Percentiles rank a stretch among this genome's conserved stretches.
Conservation (phyloP, 1,139 yeast genomes). For the Blastobotrys buckinghamii region DNA sequence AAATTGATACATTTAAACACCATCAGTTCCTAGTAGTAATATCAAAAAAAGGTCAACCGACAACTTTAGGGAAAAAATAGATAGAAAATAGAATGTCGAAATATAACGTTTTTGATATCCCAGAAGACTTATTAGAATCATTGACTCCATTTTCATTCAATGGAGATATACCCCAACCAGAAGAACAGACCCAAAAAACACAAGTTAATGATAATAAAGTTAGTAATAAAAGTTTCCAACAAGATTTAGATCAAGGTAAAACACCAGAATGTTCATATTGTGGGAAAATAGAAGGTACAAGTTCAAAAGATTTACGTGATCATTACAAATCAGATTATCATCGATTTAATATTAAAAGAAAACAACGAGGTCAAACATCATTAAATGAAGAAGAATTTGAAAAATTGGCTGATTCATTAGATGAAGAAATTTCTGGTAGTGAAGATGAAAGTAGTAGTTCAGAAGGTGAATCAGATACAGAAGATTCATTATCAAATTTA, state of each 20-base stretch:
- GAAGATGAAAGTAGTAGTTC: slow-evolving; percentile 29
- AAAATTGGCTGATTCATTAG: slow-evolving; percentile 43
- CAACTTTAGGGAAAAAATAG: too few relatives aligned
- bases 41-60: too few relatives aligned
- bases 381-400: slow-evolving; percentile 59
- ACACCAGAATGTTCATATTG: slow-evolving; percentile 17
- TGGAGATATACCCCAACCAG: slow-evolving; percentile 16
- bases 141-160: slow-evolving; percentile 40
- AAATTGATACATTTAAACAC: not conserved
- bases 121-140: slow-evolving; percentile 40
- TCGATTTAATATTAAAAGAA: slow-evolving; percentile 54
- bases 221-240: slow-evolving; percentile 5
- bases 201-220: not conserved
- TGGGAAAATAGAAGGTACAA: slow-evolving; percentile 16
- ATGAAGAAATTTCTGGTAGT: slow-evolving; percentile 54
- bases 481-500: slow-evolving; percentile 12
- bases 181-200: slow-evolving; percentile 27
- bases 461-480: slow-evolving; percentile 15
- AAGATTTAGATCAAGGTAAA: slow-evolving; percentile 8
- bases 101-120: slow-evolving; percentile 48
- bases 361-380: slow-evolving; percentile 41
- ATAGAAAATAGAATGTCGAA: slow-evolving; percentile 6
- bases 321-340: slow-evolving; percentile 61
- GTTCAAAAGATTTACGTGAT: slow-evolving; percentile 34
- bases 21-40: too few relatives aligned